Evolutionary conservation across 192 early-diverging fungal genomes (phyloP).

Genomic region (Lobosporangium transversale): DNA sequence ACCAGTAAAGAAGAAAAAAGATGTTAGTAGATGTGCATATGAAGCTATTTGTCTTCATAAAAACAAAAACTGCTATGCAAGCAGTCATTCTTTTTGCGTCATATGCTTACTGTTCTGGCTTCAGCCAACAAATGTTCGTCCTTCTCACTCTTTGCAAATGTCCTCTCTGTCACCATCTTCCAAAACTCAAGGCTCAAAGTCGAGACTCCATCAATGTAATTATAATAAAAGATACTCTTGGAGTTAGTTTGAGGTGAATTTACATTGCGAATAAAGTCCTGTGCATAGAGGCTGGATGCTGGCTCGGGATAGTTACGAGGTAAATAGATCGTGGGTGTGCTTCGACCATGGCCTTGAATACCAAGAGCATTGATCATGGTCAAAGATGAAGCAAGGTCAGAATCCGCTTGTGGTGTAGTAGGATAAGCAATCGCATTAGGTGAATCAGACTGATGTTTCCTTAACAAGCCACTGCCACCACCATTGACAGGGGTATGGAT

Average conservation of each 20-base stretch:
- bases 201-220: constrained; percentile 43
- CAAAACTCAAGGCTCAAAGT: constrained; percentile 60
- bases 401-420: neutral
- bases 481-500: constrained; percentile 10
- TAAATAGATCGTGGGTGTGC: constrained; percentile 37
- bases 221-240: constrained; percentile 31
- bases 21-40: too few relatives aligned
- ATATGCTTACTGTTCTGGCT: constrained; percentile 62
- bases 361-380: constrained; percentile 35
- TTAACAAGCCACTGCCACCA: too few relatives aligned
- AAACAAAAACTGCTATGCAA: too few relatives aligned
- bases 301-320: constrained; percentile 32
- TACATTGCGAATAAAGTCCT: constrained; percentile 41
- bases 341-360: constrained; percentile 33
- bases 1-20: too few relatives aligned
- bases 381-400: constrained; percentile 13
- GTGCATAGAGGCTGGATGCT: constrained; percentile 22
- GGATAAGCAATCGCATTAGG: constrained; percentile 9
- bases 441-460: neutral
- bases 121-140: constrained; percentile 62
- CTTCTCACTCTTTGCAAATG: constrained; percentile 65
- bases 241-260: constrained; percentile 27
- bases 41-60: too few relatives aligned
- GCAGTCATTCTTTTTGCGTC: too few relatives aligned
- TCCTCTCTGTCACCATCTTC: constrained; percentile 58